Evolutionary conservation across 1,284 basidiomycete genomes (phyloP).

Genomic region (Naganishia albida): DNA sequence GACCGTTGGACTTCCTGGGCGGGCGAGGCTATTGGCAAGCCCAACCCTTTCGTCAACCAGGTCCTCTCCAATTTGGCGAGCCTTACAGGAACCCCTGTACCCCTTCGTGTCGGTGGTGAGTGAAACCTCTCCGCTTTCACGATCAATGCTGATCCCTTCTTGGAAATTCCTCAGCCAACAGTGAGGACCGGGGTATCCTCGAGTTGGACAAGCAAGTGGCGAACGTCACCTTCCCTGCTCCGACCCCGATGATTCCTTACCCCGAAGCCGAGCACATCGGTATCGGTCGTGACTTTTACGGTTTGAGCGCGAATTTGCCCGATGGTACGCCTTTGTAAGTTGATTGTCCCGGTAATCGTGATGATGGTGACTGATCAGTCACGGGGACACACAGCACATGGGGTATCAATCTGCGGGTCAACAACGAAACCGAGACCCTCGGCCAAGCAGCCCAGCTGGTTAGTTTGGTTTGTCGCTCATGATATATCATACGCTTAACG

Average conservation of each 20-base stretch:
- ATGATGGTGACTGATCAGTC: not conserved
- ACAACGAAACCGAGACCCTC: slow-evolving; percentile 63
- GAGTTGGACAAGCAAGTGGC: slow-evolving; percentile 29
- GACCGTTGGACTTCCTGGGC: slow-evolving; percentile 40
- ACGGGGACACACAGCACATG: slow-evolving; percentile 51
- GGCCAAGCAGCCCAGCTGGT: slow-evolving; percentile 62
- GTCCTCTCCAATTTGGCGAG: slow-evolving; percentile 33
- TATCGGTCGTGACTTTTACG: slow-evolving; percentile 65
- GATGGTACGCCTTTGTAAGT: slow-evolving; percentile 41
- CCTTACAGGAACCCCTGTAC: slow-evolving; percentile 34
- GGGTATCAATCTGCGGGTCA: slow-evolving; percentile 66
- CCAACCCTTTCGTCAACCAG: slow-evolving; percentile 37
- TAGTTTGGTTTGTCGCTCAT: not conserved
- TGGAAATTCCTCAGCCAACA: slow-evolving; percentile 17
- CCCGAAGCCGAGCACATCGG: slow-evolving; percentile 64
- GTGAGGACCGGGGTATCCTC: slow-evolving; percentile 28
- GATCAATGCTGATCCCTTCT: not conserved
- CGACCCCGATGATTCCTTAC: slow-evolving; percentile 60
- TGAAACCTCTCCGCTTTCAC: not conserved
- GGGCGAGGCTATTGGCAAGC: slow-evolving; percentile 34
- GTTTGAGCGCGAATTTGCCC: slow-evolving; percentile 62
- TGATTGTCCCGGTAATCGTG: not conserved
- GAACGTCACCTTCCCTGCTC: slow-evolving; percentile 57
- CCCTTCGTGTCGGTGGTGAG: slow-evolving; percentile 35
- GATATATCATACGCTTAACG: no score